These are phyloP conservation scores for Tephrocybe sp. DNA, from an alignment of 768 basidiomycete genomes.

Conservation along the genomic window DNA sequence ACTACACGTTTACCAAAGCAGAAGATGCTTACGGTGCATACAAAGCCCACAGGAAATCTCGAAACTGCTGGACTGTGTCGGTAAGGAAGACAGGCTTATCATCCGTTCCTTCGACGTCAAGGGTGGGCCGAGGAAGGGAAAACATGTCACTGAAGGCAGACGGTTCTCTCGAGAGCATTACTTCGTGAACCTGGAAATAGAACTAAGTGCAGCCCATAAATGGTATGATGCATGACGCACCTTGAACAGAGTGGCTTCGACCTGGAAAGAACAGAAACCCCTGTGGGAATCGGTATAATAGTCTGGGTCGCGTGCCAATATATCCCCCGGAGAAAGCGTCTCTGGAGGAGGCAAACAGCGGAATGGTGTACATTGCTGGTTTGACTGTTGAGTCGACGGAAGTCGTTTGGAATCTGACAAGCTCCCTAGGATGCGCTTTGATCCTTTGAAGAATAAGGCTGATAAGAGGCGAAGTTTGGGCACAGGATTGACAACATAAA, in stretches of 20 bases:
- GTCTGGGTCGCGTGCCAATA: conserved; percentile 29
- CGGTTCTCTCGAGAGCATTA: conserved; percentile 39
- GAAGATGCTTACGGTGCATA: conserved; percentile 41
- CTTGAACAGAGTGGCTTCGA: conserved; percentile 64
- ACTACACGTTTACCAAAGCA: not conserved
- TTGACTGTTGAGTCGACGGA: conserved; percentile 17
- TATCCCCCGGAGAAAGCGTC: conserved; percentile 3
- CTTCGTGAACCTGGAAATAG: conserved; percentile 40
- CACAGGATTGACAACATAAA: conserved; percentile 36
- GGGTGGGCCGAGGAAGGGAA: conserved; percentile 29
- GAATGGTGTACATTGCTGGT: conserved; percentile 9
- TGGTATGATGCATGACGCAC: conserved; percentile 30
- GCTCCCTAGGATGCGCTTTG: conserved; percentile 28
- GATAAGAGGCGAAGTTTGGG: conserved; percentile 36
- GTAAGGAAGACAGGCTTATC: conserved; percentile 38
- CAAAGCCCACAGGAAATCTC: conserved; percentile 49
- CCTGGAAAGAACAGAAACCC: conserved; percentile 60
- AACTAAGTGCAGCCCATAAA: not conserved
- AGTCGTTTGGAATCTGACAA: conserved; percentile 12
- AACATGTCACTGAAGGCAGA: conserved; percentile 45
- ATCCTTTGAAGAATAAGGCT: conserved; percentile 28
- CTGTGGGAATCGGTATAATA: conserved; percentile 36
- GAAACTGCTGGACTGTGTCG: conserved; percentile 45
- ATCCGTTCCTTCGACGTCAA: conserved; percentile 24
- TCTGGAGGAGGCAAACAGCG: conserved; percentile 9